Evolutionary conservation across 805 yeast genomes (phyloP).

Genomic region (Yamadazyma ubonensis): DNA sequence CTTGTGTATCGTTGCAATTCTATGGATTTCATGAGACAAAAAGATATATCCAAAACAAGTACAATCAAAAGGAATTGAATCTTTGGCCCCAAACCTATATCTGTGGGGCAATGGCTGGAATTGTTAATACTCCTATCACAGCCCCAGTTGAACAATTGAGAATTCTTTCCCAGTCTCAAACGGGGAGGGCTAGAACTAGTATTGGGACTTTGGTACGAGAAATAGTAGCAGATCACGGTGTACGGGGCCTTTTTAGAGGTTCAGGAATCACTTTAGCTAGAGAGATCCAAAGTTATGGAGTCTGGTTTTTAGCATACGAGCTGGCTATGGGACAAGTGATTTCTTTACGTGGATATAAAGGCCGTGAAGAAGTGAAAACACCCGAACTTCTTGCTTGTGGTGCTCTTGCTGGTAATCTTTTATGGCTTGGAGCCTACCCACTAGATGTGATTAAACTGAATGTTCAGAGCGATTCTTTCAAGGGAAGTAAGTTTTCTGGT

Average conservation of each 20-base stretch:
- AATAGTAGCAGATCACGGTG: conserved; percentile 46
- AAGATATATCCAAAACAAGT: conserved; percentile 48
- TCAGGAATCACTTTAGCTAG: conserved; percentile 51
- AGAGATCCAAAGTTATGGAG: conserved; percentile 73
- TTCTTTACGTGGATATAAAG: conserved; percentile 30
- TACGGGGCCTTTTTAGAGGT: conserved; percentile 56
- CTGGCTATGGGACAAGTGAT: conserved; percentile 45
- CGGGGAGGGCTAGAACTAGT: conserved; percentile 9
- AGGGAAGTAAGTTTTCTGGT: conserved; percentile 45
- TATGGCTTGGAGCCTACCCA: conserved; percentile 60
- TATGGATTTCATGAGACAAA: conserved; percentile 71
- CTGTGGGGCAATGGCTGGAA: conserved; percentile 66
- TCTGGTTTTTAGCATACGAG: conserved; percentile 71
- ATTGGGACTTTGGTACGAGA: conserved; percentile 31
- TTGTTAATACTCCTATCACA: conserved; percentile 62
- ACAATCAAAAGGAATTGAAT: conserved; percentile 33
- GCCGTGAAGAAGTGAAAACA: conserved; percentile 51
- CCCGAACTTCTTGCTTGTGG: conserved; percentile 57
- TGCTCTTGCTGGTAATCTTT: conserved; percentile 65
- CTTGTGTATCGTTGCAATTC: conserved; percentile 67
- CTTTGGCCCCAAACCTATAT: conserved; percentile 57
- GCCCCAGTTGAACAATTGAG: conserved; percentile 68
- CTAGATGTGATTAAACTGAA: conserved; percentile 52
- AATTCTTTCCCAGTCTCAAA: conserved; percentile 52
- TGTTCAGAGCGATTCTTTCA: conserved; percentile 55